A percentile compares a stretch with the other conserved stretches of the same genome.
phyloP scores from a whole-genome alignment of 805 yeast genomes.

The Geotrichum ghanense region DNA sequence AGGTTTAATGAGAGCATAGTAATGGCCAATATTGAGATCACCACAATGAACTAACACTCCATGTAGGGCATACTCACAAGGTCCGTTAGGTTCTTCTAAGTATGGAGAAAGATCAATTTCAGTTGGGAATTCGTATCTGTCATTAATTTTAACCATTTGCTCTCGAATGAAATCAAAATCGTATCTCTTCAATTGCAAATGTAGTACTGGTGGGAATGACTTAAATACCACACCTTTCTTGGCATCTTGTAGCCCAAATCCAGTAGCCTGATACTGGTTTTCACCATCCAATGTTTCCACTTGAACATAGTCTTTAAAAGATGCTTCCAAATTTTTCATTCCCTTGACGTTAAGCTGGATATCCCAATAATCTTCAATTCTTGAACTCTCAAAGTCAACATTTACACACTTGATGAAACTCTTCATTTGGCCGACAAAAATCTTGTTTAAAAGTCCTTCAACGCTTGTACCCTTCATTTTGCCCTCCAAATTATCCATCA shows the following conservation, averaged over 20 bases:
- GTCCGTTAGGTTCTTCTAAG: constrained; percentile 49
- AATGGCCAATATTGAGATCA: constrained; percentile 91
- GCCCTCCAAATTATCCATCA: constrained; percentile 87
- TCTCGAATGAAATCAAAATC: constrained; percentile 90
- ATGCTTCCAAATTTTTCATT: constrained; percentile 53
- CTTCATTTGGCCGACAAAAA: constrained; percentile 95
- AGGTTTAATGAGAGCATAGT: constrained; percentile 89
- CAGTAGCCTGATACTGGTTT: constrained; percentile 89
- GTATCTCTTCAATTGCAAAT: constrained; percentile 84
- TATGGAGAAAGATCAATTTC: constrained; percentile 70
- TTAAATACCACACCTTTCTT: constrained; percentile 91
- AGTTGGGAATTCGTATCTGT: constrained; percentile 81
- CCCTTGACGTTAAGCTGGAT: constrained; percentile 90
- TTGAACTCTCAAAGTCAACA: constrained; percentile 85
- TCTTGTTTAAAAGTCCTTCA: constrained; percentile 60
- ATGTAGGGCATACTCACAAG: constrained; percentile 74
- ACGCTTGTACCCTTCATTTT: constrained; percentile 84
- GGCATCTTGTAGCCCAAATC: constrained; percentile 86
- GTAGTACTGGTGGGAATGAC: constrained; percentile 84
- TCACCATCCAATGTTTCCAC: constrained; percentile 88
- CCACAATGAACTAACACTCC: constrained; percentile 96
- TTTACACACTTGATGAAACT: constrained; percentile 85
- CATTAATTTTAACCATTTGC: constrained; percentile 82
- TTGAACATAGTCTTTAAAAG: constrained; percentile 80
- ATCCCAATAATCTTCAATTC: constrained; percentile 96